Base-by-base conservation (phyloP, 805 yeast genomes). In the Hanseniaspora thailandica region DNA sequence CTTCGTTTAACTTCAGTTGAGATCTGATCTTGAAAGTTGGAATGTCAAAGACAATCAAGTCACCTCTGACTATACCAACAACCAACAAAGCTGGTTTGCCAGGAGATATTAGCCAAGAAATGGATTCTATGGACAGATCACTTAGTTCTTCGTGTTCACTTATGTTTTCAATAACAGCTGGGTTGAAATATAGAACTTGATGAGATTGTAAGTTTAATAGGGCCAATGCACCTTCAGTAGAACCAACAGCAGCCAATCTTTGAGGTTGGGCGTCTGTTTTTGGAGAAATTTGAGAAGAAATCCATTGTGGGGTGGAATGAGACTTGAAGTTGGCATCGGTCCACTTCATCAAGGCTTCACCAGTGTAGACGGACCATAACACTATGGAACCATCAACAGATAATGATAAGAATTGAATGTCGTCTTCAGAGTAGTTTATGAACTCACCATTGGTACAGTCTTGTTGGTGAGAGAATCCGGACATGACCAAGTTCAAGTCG, bases 21-120 rank as follows among this genome's bases (percentile, higher is more conserved):
- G 78, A 80, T 68, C 99, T 80, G 50, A 86, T 75, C 64, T 84
- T 78, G 97, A 97, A 90, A 38, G 88, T 81, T 54, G 77, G 77
- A 5, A 89, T 75, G 64, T 90, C 97, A 62, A 82, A 87, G 52
- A 93, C 71, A 54, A 82, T 70, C n/a, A 93, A 74, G 56, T 81
- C 84, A 41, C 98, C 98, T 30, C 85, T 80, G 22, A 93, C 97
- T 58, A 86, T 72, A 6, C 98, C 98, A 9, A 84, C 76, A 1
- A 96, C 97, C 64, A 93, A 68, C 45, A 87, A 66, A 28, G 82
- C 75, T 43, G 77, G 68, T n/a, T 44, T 47, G 12, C 46, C 40
- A 35, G 55, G 28, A 7, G 68, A 62, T 15, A 78, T 76, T 61
- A 88, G 80, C 95, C 96, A 93, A 13, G 84, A 66, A 50, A 93